Evolutionary conservation across 1,284 basidiomycete genomes (phyloP).

Genomic region (Pseudozyma pruni): DNA sequence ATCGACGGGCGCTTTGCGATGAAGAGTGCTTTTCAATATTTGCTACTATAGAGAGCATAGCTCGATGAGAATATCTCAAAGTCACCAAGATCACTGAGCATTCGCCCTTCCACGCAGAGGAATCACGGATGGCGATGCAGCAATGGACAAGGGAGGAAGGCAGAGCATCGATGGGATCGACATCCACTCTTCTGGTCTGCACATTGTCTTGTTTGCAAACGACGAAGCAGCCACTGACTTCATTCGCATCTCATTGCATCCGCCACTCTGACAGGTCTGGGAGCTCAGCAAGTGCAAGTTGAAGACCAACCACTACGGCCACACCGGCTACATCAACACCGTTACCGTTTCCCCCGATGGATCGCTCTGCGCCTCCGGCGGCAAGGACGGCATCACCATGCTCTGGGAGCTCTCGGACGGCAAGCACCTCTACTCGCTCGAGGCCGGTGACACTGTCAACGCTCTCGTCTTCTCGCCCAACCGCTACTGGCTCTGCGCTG

Average conservation of each 20-base stretch:
- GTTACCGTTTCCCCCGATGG: constrained; percentile 98
- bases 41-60: constrained; percentile 81
- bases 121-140: background rate
- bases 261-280: constrained; percentile 82
- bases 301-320: constrained; percentile 99
- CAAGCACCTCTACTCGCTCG: constrained; percentile 99
- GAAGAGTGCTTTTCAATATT: constrained; percentile 73
- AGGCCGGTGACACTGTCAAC: constrained; percentile 98
- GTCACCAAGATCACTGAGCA: constrained; percentile 82
- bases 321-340: constrained; percentile 99
- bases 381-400: constrained; percentile 98
- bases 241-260: background rate
- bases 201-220: no score
- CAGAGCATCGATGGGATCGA: background rate
- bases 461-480: constrained; percentile 96
- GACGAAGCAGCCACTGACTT: constrained; percentile 10
- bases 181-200: constrained; percentile 12
- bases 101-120: constrained; percentile 16
- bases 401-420: constrained; percentile 99
- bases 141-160: no score
- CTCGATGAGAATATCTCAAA: constrained; percentile 76
- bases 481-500: constrained; percentile 97
- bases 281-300: constrained; percentile 99
- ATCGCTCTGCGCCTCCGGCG: constrained; percentile 97
- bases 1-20: constrained; percentile 62